Base-by-base conservation (phyloP, 768 basidiomycete genomes). In the Tephrocybe sp. region DNA sequence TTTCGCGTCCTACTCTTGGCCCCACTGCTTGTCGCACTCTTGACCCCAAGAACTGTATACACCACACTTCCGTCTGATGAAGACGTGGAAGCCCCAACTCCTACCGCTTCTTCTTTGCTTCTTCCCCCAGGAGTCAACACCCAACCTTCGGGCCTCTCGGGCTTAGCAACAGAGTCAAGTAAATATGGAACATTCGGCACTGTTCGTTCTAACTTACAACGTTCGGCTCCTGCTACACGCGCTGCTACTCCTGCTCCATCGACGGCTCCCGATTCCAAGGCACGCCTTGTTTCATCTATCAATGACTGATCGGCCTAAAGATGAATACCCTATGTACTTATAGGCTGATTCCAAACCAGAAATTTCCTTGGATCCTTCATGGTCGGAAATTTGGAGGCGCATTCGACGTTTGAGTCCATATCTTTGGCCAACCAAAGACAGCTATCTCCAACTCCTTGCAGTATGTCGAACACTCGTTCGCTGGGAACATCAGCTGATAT, bases 111-210 rank as follows among this genome's bases (percentile, higher is more conserved):
- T 0, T 78, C 75, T 19, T 76, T 82, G 57, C 76, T 85, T 28
- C 69, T 86, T 15, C 77, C 83, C 19, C 67, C 80, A 2, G 82
- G 74, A 19, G 64, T 66, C 21, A 64, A 63, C 28, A 68, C 74
- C 25, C 70, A 69, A 24, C 54, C 77, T 1, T 81, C 84, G 25
- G 66, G 77, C 36, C 65, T 76, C 24, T 59, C 74, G 12, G 69
- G 69, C 9, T 61, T 69, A 51, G 63, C 65, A 40, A 59, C 67
- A 41, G 73, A 77, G 51, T 58, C 68, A 16, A 75, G 71, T 65
- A 89, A 88, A 64, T 92, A 92, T 62, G 89, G 89, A 13, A 91
- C 89, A 11, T 90, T 89, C 74, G 72, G 69, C 30, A 69, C 70
- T 21, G 64, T 71, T 12, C 76, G 75, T 25, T 79, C 79, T n/a